These are phyloP conservation scores for Onygenales sp. DNA, from an alignment of 2,329 filamentous ascomycete species.

Conservation along the genomic window DNA sequence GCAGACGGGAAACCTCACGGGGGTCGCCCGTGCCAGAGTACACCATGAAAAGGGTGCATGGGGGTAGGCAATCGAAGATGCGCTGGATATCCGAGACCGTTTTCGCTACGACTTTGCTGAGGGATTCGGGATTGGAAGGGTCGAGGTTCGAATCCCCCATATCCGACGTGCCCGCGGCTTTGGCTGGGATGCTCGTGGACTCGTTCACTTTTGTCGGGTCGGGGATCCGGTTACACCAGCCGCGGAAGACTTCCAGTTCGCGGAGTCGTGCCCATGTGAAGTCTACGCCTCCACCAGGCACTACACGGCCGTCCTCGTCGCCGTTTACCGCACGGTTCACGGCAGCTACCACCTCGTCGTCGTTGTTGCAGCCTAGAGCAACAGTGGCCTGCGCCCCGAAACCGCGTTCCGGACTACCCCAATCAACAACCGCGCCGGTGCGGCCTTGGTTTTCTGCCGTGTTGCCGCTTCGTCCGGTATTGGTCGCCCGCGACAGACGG, in stretches of 20 bases:
- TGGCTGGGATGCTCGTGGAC: conserved; percentile 19
- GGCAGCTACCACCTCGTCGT: conserved; percentile 48
- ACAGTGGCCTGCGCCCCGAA: conserved; percentile 48
- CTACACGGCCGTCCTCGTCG: conserved; percentile 31
- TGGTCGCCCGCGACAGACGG: conserved; percentile 53
- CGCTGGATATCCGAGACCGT: conserved; percentile 43
- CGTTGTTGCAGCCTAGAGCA: conserved; percentile 47
- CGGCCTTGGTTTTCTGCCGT: conserved; percentile 18
- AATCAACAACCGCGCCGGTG: conserved; percentile 64
- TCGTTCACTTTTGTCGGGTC: conserved; percentile 37
- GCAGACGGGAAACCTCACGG: conserved; percentile 45
- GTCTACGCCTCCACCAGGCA: conserved; percentile 46
- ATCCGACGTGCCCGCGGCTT: conserved; percentile 17
- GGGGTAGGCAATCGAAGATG: conserved; percentile 48
- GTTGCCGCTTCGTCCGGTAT: conserved; percentile 23
- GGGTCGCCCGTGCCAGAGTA: conserved; percentile 58
- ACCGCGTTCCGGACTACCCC: conserved; percentile 65
- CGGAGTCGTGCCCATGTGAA: conserved; percentile 55
- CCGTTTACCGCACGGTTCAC: conserved; percentile 45
- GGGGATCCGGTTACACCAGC: conserved; percentile 48
- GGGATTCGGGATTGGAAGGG: conserved; percentile 14
- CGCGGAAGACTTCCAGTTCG: conserved; percentile 50
- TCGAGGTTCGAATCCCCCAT: background rate
- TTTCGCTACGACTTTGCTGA: conserved; percentile 38
- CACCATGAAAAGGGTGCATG: conserved; percentile 52